These are phyloP conservation scores for Myriangium duriaei DNA, from an alignment of 2,329 filamentous ascomycete genomes.

Conservation along the genomic window DNA sequence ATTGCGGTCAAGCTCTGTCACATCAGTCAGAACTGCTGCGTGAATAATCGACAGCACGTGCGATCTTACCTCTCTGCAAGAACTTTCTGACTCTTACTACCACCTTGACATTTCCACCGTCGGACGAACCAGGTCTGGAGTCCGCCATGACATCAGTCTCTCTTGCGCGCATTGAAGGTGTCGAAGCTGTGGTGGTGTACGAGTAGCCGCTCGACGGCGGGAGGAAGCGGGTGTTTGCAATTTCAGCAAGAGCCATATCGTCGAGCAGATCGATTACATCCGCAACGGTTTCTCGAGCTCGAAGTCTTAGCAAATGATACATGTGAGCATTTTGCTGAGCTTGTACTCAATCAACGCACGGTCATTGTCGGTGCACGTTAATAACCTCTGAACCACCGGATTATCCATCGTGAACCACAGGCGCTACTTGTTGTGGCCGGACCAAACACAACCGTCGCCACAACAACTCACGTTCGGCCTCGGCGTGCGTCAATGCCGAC, in stretches of 20 bases:
- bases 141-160: conserved; percentile 20
- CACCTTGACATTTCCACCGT: conserved; percentile 38
- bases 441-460: too few relatives aligned
- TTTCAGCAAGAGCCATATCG: conserved; percentile 12
- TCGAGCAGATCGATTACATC: conserved; percentile 8
- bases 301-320: conserved; percentile 7
- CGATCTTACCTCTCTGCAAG: conserved; percentile 29
- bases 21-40: conserved; percentile 17
- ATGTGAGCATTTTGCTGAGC: too few relatives aligned
- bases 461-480: too few relatives aligned
- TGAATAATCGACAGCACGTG: too few relatives aligned
- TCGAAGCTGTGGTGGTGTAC: conserved; percentile 25
- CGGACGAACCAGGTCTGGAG: conserved; percentile 14
- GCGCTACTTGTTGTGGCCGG: too few relatives aligned
- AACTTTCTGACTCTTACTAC: conserved; percentile 38
- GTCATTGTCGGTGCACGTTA: too few relatives aligned
- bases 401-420: too few relatives aligned
- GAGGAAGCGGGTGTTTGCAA: conserved; percentile 17
- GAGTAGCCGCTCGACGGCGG: conserved; percentile 10
- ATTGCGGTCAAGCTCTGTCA: conserved; percentile 62
- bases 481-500: too few relatives aligned
- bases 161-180: conserved; percentile 29
- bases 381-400: too few relatives aligned
- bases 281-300: conserved; percentile 7
- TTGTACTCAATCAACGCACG: too few relatives aligned